A percentile compares a stretch with the other conserved stretches of the same genome.
These are phyloP conservation scores for Sinapis alba DNA, from an alignment of 441 rosid genomes.

Conservation along the genomic window DNA sequence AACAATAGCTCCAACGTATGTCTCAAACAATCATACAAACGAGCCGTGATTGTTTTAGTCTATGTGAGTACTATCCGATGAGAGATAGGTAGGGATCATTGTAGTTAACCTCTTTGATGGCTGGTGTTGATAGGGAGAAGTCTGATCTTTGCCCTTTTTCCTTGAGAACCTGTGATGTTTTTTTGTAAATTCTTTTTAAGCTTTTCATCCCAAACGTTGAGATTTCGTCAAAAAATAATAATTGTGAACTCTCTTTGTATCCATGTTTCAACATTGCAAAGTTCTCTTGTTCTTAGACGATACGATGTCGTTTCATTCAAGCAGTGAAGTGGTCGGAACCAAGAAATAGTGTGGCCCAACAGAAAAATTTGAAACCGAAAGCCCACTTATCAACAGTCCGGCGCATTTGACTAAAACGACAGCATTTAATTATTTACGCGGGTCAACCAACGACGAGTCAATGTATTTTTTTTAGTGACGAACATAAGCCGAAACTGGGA, in stretches of 20 bases:
- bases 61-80: not conserved
- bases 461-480: not conserved
- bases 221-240: not conserved
- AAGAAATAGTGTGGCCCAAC: not conserved
- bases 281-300: not conserved
- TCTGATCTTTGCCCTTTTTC: conserved; percentile 10
- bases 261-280: not conserved
- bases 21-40: too few species aligned
- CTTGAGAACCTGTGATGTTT: conserved; percentile 12
- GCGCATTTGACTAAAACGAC: not conserved
- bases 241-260: not conserved
- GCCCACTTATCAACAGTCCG: not conserved
- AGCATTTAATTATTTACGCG: not conserved
- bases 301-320: not conserved
- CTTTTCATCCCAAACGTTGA: not conserved
- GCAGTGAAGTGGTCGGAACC: not conserved
- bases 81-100: conserved; percentile 20
- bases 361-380: not conserved
- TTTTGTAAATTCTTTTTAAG: conserved; percentile 9
- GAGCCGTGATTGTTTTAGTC: not conserved
- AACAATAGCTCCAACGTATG: not conserved
- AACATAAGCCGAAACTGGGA: conserved; percentile 3
- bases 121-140: conserved; percentile 30
- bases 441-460: conserved; percentile 13
- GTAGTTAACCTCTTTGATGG: conserved; percentile 21